A percentile compares a stretch with the other conserved stretches of the same genome.
These are phyloP conservation scores for Jamesozyma lodderae DNA, from an alignment of 805 yeast species.

Conservation along the genomic window DNA sequence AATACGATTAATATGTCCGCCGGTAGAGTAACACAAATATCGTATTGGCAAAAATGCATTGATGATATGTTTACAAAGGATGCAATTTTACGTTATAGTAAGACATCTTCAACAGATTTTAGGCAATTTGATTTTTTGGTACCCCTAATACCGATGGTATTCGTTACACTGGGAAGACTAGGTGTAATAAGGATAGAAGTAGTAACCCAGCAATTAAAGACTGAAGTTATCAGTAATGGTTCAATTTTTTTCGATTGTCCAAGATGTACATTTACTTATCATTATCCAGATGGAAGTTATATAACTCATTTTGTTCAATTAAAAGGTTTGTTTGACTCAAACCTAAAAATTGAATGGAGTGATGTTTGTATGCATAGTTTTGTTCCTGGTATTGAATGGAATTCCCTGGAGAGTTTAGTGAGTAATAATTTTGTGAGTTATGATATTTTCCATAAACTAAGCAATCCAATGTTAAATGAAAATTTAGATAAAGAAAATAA, in stretches of 20 bases:
- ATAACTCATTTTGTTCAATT: conserved; percentile 54
- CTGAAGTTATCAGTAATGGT: conserved; percentile 45
- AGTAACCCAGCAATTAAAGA: conserved; percentile 39
- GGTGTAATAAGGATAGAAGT: conserved; percentile 47
- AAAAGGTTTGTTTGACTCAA: conserved; percentile 53
- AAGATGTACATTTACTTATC: conserved; percentile 39
- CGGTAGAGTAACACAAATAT: conserved; percentile 36
- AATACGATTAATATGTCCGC: conserved; percentile 38
- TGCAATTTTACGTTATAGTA: conserved; percentile 40
- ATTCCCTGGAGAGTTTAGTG: conserved; percentile 35
- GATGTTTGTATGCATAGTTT: conserved; percentile 47
- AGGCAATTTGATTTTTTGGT: conserved; percentile 53
- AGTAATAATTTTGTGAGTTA: conserved; percentile 20
- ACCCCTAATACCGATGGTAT: conserved; percentile 25
- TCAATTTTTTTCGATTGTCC: conserved; percentile 46
- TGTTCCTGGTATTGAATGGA: conserved; percentile 39
- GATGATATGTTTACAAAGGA: conserved; percentile 45
- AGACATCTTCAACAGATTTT: conserved; percentile 38
- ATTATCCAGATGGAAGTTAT: conserved; percentile 62
- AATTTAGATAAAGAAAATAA: background rate
- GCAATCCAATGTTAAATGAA: background rate
- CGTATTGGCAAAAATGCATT: conserved; percentile 43
- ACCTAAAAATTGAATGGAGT: conserved; percentile 60
- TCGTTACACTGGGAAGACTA: conserved; percentile 41
- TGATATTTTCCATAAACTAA: conserved; percentile 16